Base-by-base conservation (phyloP, 345 rosid species). In the Viola odorata region DNA sequence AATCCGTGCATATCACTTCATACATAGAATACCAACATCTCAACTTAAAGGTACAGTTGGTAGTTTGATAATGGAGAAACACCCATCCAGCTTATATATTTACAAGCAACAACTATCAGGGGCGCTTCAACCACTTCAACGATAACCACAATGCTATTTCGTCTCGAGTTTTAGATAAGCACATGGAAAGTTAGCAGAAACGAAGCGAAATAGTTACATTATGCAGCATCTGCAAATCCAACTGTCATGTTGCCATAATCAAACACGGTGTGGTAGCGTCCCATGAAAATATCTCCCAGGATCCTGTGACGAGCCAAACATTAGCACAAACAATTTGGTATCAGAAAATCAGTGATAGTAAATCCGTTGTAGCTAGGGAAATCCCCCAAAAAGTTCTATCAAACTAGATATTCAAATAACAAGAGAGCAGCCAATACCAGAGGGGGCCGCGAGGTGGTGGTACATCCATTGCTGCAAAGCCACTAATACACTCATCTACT, bases 361-460 rank as follows among this genome's bases (percentile, higher is more conserved):
- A 15, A 52, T 17, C 55, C 12, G 9, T 14, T 7, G 12, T 23
- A 16, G 17, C 4, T 16, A n/a, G n/a, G n/a, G n/a, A n/a, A n/a
- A n/a, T n/a, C n/a, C n/a, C n/a, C n/a, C n/a, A n/a, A n/a, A n/a
- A n/a, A n/a, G n/a, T n/a, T n/a, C n/a, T 4, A 3, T 52, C 10
- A 52, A 52, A 52, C 55, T 5, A 10, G 6, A 9, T 53, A 53
- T 4, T 17, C 7, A 37, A 16, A 11, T 4, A 41, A 5, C 40
- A 14, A 4, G 32, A 57, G 10, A 56, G 41, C 1, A 1, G 48
- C 5, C 23, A 41, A 23, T 86, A 91, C 98, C 96, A 88, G 82
- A 94, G 95, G 36, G 96, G 96, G 50, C 99, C 99, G 23, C 83
- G 91, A 37, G 99, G 97, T 40, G 97, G 97, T 53, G 92, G 83